These are phyloP conservation scores for Myriangium duriaei DNA, from an alignment of 2,329 filamentous ascomycete species.

Conservation along the genomic window DNA sequence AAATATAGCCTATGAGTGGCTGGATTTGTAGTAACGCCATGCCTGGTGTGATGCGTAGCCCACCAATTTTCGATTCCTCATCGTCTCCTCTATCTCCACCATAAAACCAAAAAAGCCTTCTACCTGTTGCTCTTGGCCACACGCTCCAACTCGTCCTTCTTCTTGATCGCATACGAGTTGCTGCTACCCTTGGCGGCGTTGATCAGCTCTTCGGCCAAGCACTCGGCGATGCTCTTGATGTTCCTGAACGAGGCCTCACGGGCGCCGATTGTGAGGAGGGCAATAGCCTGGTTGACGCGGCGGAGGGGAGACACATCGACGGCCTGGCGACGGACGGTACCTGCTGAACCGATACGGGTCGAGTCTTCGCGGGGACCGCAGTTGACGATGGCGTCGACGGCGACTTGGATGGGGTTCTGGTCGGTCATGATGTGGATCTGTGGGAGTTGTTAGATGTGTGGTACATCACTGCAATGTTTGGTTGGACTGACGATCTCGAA, in stretches of 20 bases:
- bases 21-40: slow-evolving; percentile 8
- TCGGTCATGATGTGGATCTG: slow-evolving; percentile 99
- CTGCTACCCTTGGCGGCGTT: slow-evolving; percentile 99
- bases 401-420: slow-evolving; percentile 99
- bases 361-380: slow-evolving; percentile 99
- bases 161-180: slow-evolving; percentile 99
- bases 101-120: slow-evolving; percentile 38
- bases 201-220: slow-evolving; percentile 99
- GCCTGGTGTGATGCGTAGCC: slow-evolving; percentile 10
- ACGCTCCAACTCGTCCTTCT: slow-evolving; percentile 99
- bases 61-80: slow-evolving; percentile 5
- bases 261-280: slow-evolving; percentile 96
- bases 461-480: slow-evolving; percentile 3
- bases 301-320: slow-evolving; percentile 99
- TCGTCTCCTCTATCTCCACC: slow-evolving; percentile 5
- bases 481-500: slow-evolving; percentile 88
- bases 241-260: slow-evolving; percentile 99
- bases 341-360: slow-evolving; percentile 97
- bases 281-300: slow-evolving; percentile 99
- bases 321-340: slow-evolving; percentile 99
- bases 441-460: slow-evolving; percentile 4
- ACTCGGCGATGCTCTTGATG: slow-evolving; percentile 99
- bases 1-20: not conserved
- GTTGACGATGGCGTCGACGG: slow-evolving; percentile 99
- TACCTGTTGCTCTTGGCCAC: slow-evolving; percentile 99